These are phyloP conservation scores for Penstemon newberryi DNA, from an alignment of 257 asterid genomes.

Conservation along the genomic window DNA sequence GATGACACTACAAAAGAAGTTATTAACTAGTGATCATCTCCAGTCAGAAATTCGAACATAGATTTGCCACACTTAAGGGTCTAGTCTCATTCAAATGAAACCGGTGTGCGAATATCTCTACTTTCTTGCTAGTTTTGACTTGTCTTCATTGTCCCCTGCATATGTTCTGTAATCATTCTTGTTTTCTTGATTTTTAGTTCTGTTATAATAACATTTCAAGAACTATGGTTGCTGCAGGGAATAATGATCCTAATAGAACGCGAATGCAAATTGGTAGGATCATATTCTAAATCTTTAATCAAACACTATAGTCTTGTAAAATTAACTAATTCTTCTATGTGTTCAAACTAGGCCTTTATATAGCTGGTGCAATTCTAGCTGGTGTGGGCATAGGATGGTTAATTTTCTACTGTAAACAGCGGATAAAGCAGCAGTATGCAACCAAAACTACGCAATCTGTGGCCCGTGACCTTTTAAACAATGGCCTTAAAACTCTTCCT, in stretches of 20 bases:
- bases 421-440: conserved; percentile 43
- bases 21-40: too few species aligned
- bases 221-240: conserved; percentile 2
- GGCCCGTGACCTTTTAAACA: conserved; percentile 50
- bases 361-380: conserved; percentile 66
- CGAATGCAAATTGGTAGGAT: not conserved
- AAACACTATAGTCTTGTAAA: not conserved
- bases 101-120: not conserved
- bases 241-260: not conserved
- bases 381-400: conserved; percentile 56
- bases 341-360: conserved; percentile 40
- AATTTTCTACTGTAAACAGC: conserved; percentile 47
- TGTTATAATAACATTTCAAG: not conserved
- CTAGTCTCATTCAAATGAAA: too few species aligned
- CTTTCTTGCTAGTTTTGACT: too few species aligned
- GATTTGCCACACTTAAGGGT: too few species aligned
- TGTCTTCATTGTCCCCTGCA: too few species aligned
- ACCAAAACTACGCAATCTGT: conserved; percentile 27
- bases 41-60: too few species aligned
- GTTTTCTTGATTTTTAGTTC: not conserved
- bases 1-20: too few species aligned
- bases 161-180: too few species aligned
- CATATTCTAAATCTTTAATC: not conserved
- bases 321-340: conserved; percentile 1
- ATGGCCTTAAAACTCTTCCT: conserved; percentile 36